phyloP scores from a whole-genome alignment of 2,329 filamentous ascomycete species.

The Microsporum ferrugineum region DNA sequence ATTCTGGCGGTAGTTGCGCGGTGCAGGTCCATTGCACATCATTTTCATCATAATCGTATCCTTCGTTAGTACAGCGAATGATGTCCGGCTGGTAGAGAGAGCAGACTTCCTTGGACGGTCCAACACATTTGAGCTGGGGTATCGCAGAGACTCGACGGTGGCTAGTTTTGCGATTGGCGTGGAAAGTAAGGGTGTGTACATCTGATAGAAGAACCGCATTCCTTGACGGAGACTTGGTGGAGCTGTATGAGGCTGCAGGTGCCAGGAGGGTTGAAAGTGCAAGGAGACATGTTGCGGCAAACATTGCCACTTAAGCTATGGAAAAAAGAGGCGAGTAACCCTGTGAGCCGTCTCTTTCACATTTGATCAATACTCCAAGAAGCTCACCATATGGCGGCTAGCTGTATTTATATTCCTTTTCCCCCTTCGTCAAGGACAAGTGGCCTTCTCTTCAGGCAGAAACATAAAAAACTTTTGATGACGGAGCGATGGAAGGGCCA shows the following conservation, averaged over 20 bases:
- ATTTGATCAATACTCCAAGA: not conserved
- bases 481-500: not conserved
- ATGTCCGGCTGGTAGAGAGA: slow-evolving; percentile 61
- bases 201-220: slow-evolving; percentile 33
- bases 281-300: slow-evolving; percentile 3
- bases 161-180: slow-evolving; percentile 54
- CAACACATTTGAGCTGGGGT: slow-evolving; percentile 68
- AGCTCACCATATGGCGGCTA: not conserved
- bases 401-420: not conserved
- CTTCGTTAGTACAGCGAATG: slow-evolving; percentile 84
- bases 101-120: slow-evolving; percentile 50
- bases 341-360: not conserved
- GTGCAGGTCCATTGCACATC: slow-evolving; percentile 88
- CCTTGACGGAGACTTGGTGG: slow-evolving; percentile 21
- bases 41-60: slow-evolving; percentile 63
- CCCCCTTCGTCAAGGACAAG: not conserved
- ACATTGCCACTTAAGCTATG: slow-evolving; percentile 1
- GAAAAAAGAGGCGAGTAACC: too few species aligned
- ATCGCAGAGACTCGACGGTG: slow-evolving; percentile 65
- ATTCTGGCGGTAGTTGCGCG: slow-evolving; percentile 49
- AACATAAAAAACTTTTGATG: not conserved
- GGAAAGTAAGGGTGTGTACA: slow-evolving; percentile 69
- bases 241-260: slow-evolving; percentile 8
- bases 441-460: slow-evolving; percentile 4
- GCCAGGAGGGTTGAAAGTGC: slow-evolving; percentile 13